Percentiles rank a stretch among this genome's conserved stretches.
Conservation (phyloP, 495 filamentous ascomycete genomes). For the Evernia prunastri region DNA sequence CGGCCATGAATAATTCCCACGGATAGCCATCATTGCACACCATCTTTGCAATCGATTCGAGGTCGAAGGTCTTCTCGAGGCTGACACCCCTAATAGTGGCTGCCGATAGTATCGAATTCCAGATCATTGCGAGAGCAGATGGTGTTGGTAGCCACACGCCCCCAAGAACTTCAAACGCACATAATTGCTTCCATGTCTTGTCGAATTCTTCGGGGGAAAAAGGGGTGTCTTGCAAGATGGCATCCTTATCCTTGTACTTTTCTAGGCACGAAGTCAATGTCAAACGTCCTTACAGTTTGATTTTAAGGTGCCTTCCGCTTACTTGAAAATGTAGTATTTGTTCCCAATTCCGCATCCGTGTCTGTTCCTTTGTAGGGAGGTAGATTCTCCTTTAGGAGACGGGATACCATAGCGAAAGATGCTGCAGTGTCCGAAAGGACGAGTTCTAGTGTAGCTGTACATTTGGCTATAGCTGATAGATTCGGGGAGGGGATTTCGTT, state of each 20-base stretch:
- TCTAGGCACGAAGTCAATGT: neutral
- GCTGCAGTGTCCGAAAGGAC: constrained; percentile 29
- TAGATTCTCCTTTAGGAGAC: constrained; percentile 33
- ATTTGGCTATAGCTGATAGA: constrained; percentile 60
- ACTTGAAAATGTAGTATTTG: constrained; percentile 17
- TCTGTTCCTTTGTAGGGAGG: constrained; percentile 31
- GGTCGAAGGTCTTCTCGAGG: constrained; percentile 30
- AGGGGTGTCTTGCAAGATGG: constrained; percentile 41
- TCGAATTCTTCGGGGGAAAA: constrained; percentile 42
- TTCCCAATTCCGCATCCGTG: constrained; percentile 22
- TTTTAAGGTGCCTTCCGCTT: neutral
- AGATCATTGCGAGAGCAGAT: constrained; percentile 36
- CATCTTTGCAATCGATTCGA: constrained; percentile 13
- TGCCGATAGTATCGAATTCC: constrained; percentile 43
- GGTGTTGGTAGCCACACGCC: constrained; percentile 40
- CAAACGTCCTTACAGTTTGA: neutral
- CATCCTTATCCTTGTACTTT: constrained; percentile 23
- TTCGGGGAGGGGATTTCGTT: constrained; percentile 33
- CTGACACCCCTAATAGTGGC: constrained; percentile 41
- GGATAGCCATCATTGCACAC: constrained; percentile 29
- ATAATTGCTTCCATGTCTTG: constrained; percentile 42
- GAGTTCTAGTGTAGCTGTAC: constrained; percentile 68
- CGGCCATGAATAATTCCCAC: constrained; percentile 13
- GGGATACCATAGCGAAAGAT: constrained; percentile 29
- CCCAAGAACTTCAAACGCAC: constrained; percentile 40